These are phyloP conservation scores for Alternaria novae-zelandiae DNA, from an alignment of 2,329 filamentous ascomycete genomes.

Conservation along the genomic window DNA sequence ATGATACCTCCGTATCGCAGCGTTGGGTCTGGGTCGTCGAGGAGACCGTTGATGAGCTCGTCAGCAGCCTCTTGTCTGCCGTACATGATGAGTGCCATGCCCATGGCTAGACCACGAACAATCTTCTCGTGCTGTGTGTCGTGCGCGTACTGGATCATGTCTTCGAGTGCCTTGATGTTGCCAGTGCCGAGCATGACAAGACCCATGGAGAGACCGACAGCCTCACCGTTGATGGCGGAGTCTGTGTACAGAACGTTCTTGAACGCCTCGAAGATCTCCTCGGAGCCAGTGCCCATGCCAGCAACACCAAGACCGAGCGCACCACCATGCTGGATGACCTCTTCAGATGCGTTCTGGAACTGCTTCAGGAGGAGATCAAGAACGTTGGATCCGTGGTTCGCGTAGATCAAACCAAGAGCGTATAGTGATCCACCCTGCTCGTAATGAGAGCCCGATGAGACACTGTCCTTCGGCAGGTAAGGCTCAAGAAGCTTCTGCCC, in stretches of 20 bases:
- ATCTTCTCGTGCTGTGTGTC: slow-evolving; percentile 99
- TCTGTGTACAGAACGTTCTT: slow-evolving; percentile 89
- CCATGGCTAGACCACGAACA: slow-evolving; percentile 90
- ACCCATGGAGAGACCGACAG: slow-evolving; percentile 94
- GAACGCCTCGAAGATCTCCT: slow-evolving; percentile 88
- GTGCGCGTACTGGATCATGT: slow-evolving; percentile 97
- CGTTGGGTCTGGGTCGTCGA: slow-evolving; percentile 92
- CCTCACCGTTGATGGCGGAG: slow-evolving; percentile 95
- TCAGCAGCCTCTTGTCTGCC: slow-evolving; percentile 93
- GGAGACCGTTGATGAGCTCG: slow-evolving; percentile 88
- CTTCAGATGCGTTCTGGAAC: slow-evolving; percentile 78
- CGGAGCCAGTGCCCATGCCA: slow-evolving; percentile 93
- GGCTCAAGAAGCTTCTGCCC: slow-evolving; percentile 92
- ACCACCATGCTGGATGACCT: slow-evolving; percentile 96
- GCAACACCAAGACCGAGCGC: slow-evolving; percentile 94
- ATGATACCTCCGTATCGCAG: slow-evolving; percentile 97
- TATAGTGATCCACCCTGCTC: slow-evolving; percentile 96
- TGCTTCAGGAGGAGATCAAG: slow-evolving; percentile 78
- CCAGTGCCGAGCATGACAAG: slow-evolving; percentile 98
- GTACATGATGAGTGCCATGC: slow-evolving; percentile 99
- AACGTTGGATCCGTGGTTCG: slow-evolving; percentile 94
- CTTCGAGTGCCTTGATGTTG: slow-evolving; percentile 88
- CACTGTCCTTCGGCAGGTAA: slow-evolving; percentile 82
- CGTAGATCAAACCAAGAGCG: slow-evolving; percentile 93
- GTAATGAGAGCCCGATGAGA: slow-evolving; percentile 82